Conservation (phyloP, 2,329 filamentous ascomycete species). For the Fusarium scirpi region DNA sequence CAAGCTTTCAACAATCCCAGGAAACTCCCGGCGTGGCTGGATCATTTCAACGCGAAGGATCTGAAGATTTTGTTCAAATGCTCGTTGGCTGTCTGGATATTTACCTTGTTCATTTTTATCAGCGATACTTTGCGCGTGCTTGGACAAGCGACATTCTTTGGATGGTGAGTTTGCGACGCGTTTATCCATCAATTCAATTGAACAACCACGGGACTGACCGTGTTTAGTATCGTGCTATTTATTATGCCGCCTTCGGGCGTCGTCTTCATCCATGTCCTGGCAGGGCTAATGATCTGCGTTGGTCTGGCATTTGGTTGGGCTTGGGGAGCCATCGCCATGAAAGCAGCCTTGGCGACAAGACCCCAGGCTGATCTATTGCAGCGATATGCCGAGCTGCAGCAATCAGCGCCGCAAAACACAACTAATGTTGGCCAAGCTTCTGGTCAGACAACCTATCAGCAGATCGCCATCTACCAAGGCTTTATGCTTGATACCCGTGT, state of each 20-base stretch:
- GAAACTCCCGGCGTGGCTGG: constrained; percentile 34
- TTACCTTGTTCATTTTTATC: constrained; percentile 39
- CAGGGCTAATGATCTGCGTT: constrained; percentile 26
- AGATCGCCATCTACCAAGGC: constrained; percentile 29
- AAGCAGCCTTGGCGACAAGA: constrained; percentile 35
- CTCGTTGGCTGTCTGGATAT: constrained; percentile 37
- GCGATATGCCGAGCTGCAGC: constrained; percentile 17
- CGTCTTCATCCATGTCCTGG: constrained; percentile 37
- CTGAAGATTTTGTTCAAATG: constrained; percentile 42
- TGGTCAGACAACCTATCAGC: constrained; percentile 17
- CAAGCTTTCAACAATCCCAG: constrained; percentile 10
- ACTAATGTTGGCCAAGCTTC: constrained; percentile 30
- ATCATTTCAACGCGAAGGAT: constrained; percentile 41
- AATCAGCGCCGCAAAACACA: constrained; percentile 31
- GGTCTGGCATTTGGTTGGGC: constrained; percentile 32
- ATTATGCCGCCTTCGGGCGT: constrained; percentile 41
- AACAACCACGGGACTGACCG: neutral
- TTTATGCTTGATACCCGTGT: constrained; percentile 36
- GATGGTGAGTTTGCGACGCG: constrained; percentile 5
- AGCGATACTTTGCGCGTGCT: constrained; percentile 30
- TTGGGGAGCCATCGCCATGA: constrained; percentile 38
- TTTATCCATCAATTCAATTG: rapidly evolving
- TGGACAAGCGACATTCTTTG: constrained; percentile 27
- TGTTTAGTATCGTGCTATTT: constrained; percentile 32
- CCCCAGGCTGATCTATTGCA: constrained; percentile 27